Conservation (phyloP, 352 stramenopile genomes). For the Phytophthora rubi region DNA sequence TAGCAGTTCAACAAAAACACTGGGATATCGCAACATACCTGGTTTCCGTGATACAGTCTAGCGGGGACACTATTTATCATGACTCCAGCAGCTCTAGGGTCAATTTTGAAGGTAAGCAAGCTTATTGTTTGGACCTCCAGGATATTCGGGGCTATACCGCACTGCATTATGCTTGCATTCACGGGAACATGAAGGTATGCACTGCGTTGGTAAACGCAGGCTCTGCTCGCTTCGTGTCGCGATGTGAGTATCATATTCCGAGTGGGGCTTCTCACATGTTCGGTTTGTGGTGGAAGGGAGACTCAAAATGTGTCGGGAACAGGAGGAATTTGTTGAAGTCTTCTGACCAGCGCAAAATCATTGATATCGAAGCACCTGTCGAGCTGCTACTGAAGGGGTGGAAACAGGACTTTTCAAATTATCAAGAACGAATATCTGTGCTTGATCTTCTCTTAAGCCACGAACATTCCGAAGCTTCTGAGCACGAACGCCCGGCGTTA, state of each 20-base stretch:
- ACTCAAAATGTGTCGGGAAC: slow-evolving; percentile 12
- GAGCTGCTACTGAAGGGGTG: slow-evolving; percentile 33
- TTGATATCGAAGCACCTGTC: slow-evolving; percentile 25
- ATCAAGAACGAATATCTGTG: slow-evolving; percentile 25
- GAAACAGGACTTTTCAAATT: slow-evolving; percentile 22
- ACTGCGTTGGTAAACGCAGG: slow-evolving; percentile 39
- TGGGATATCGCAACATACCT: slow-evolving; percentile 40
- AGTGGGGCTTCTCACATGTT: slow-evolving; percentile 28
- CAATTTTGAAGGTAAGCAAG: neutral
- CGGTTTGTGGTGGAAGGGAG: slow-evolving; percentile 44
- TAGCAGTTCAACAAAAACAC: slow-evolving; percentile 49
- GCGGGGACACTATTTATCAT: slow-evolving; percentile 10
- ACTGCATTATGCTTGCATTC: slow-evolving; percentile 61
- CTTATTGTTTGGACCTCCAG: slow-evolving; percentile 41
- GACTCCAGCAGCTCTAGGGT: neutral
- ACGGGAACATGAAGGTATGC: slow-evolving; percentile 38
- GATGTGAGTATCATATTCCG: slow-evolving; percentile 33
- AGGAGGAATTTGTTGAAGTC: slow-evolving; percentile 4
- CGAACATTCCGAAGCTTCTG: neutral
- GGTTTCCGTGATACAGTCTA: slow-evolving; percentile 33
- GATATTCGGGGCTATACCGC: slow-evolving; percentile 61
- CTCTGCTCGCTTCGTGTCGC: slow-evolving; percentile 39
- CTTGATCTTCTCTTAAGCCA: slow-evolving; percentile 27
- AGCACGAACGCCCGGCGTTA: neutral
- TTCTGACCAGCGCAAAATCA: slow-evolving; percentile 7